phyloP scores from a whole-genome alignment of 2,329 filamentous ascomycete genomes.

The Coniella lustricola region DNA sequence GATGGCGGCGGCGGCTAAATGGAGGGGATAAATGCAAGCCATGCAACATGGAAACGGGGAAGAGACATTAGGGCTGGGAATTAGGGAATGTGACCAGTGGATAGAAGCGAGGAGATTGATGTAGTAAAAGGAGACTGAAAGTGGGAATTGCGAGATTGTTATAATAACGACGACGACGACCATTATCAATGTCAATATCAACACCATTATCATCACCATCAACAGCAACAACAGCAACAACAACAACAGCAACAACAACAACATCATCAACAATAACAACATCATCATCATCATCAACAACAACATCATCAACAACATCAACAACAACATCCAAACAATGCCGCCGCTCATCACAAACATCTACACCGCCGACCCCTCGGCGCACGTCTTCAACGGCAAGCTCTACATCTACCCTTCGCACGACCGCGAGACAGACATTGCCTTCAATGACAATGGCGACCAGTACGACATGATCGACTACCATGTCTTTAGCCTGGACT shows the following conservation, averaged over 20 bases:
- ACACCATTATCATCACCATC: conserved; percentile 22
- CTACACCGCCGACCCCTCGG: conserved; percentile 75
- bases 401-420: conserved; percentile 78
- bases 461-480: conserved; percentile 83
- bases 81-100: too few relatives aligned
- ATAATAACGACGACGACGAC: too few relatives aligned
- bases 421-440: conserved; percentile 63
- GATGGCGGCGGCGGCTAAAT: too few relatives aligned
- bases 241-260: too few relatives aligned
- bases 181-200: conserved; percentile 22
- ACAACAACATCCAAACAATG: conserved; percentile 26
- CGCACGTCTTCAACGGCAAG: conserved; percentile 69
- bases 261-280: too few relatives aligned
- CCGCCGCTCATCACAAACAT: conserved; percentile 63
- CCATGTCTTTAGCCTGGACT: conserved; percentile 61
- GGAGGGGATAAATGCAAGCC: conserved; percentile 1
- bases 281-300: too few relatives aligned
- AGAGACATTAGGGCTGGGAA: too few relatives aligned
- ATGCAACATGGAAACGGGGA: too few relatives aligned
- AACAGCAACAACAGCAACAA: too few relatives aligned
- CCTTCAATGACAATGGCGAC: conserved; percentile 77
- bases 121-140: not conserved
- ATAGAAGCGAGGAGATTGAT: not conserved
- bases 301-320: too few relatives aligned
- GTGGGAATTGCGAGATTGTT: too few relatives aligned